Evolutionary conservation across 2,329 filamentous ascomycete genomes (phyloP).

Genomic region (Claviceps humidiphila): DNA sequence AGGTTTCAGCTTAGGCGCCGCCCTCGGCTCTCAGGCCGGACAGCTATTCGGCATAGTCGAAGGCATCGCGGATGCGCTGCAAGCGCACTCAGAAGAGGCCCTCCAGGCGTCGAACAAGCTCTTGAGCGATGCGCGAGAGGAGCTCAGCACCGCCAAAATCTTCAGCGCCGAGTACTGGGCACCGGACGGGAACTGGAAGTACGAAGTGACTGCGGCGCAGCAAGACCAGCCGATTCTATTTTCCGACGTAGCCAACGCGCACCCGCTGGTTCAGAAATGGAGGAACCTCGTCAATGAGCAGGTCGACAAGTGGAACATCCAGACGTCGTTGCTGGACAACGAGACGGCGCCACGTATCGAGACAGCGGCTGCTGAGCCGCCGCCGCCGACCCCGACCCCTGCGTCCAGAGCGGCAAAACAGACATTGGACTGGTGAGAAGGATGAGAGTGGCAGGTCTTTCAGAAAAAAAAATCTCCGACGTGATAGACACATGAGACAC

Average conservation of each 20-base stretch:
- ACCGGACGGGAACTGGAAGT: conserved; percentile 59
- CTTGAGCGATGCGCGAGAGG: conserved; percentile 37
- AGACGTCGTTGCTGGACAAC: conserved; percentile 19
- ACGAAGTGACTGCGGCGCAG: conserved; percentile 29
- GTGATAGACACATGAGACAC: no score
- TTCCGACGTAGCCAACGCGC: conserved; percentile 48
- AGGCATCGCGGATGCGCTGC: conserved; percentile 45
- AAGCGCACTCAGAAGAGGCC: conserved; percentile 12
- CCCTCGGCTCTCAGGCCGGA: conserved; percentile 62
- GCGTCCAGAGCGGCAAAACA: conserved; percentile 16
- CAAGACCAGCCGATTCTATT: conserved; percentile 37
- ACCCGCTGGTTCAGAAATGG: conserved; percentile 58
- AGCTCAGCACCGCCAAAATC: conserved; percentile 47
- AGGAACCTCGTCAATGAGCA: conserved; percentile 21
- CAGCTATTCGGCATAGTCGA: conserved; percentile 66
- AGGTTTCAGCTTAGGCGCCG: conserved; percentile 73
- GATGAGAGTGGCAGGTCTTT: no score
- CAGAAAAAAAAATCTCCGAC: not conserved
- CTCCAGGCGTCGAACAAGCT: conserved; percentile 17
- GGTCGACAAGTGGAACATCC: conserved; percentile 20
- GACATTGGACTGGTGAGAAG: conserved; percentile 25
- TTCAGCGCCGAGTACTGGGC: conserved; percentile 56
- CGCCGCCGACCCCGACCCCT: conserved; percentile 9
- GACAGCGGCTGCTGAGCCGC: conserved; percentile 15
- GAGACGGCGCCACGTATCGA: conserved; percentile 19